Conservation (phyloP, 1,284 basidiomycete genomes). For the Sporisorium scitamineum region DNA sequence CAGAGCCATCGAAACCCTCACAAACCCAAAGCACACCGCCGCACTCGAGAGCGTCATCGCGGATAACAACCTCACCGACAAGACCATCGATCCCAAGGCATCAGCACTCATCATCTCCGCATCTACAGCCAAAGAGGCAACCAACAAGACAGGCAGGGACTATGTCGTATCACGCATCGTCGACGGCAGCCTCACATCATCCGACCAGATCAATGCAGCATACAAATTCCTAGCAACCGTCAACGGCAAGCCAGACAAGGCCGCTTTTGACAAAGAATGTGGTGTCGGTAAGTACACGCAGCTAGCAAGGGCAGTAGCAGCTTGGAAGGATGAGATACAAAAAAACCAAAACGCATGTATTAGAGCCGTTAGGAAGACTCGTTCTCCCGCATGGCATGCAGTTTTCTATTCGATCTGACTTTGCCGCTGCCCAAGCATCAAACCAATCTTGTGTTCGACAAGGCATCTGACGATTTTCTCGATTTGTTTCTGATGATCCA, state of each 20-base stretch:
- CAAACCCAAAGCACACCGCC: conserved; percentile 62
- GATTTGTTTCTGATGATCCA: background rate
- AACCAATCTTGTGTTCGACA: background rate
- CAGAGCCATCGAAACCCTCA: conserved; percentile 78
- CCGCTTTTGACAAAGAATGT: conserved; percentile 82
- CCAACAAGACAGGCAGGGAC: conserved; percentile 75
- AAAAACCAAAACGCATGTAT: conserved; percentile 64
- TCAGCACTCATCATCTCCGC: conserved; percentile 79
- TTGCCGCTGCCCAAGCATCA: conserved; percentile 16
- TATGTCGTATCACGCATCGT: conserved; percentile 80
- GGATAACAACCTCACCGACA: conserved; percentile 45
- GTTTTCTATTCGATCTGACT: conserved; percentile 46
- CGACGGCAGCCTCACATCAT: conserved; percentile 79
- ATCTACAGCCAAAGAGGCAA: conserved; percentile 75
- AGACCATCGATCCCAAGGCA: conserved; percentile 81
- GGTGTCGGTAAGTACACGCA: conserved; percentile 81
- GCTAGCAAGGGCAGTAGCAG: conserved; percentile 8
- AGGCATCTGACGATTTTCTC: conserved; percentile 8
- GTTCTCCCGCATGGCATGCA: conserved; percentile 52
- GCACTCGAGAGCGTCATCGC: conserved; percentile 81
- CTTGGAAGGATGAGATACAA: conserved; percentile 50
- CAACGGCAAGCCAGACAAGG: conserved; percentile 76
- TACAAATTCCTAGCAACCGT: conserved; percentile 80
- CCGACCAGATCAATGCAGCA: conserved; percentile 82
- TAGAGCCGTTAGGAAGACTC: conserved; percentile 53